Conservation (phyloP, 768 basidiomycete genomes). For the Pseudohyphozyma bogoriensis region DNA sequence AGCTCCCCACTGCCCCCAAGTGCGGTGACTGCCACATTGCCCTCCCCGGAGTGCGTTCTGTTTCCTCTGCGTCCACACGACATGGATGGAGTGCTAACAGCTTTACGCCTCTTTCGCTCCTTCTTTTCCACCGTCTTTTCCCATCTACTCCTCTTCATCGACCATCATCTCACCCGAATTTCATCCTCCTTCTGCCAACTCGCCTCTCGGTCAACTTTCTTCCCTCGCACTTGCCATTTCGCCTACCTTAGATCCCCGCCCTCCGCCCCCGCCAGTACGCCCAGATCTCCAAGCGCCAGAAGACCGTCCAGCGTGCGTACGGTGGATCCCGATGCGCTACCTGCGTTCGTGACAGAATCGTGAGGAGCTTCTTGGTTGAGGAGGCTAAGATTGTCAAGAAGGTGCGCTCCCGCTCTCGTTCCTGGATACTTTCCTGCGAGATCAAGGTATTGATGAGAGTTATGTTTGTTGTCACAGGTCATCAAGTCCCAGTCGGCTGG, state of each 20-base stretch:
- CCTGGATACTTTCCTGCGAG: not conserved
- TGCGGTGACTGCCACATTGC: constrained; percentile 97
- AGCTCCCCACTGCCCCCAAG: constrained; percentile 79
- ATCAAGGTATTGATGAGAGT: not conserved
- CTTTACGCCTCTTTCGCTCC: too few species aligned
- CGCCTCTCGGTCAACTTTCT: too few species aligned
- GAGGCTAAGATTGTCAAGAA: constrained; percentile 99
- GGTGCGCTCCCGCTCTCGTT: constrained; percentile 44
- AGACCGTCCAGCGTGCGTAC: constrained; percentile 91
- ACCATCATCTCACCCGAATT: too few species aligned
- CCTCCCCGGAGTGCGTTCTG: constrained; percentile 73
- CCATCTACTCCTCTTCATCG: not conserved
- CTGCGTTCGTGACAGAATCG: constrained; percentile 93
- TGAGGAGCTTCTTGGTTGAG: constrained; percentile 96
- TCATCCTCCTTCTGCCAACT: not conserved
- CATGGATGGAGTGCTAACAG: too few species aligned
- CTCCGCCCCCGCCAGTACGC: constrained; percentile 94
- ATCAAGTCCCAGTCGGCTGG: constrained; percentile 21
- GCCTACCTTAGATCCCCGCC: constrained; percentile 65
- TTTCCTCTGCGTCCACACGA: not conserved
- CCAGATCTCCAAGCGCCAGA: constrained; percentile 90
- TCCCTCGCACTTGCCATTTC: not conserved
- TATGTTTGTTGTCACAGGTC: constrained; percentile 4
- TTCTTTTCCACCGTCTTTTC: too few species aligned
- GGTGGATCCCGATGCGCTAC: constrained; percentile 94